Percentiles rank a stretch among this genome's conserved stretches.
phyloP scores from a whole-genome alignment of 345 rosid species.

The Excoecaria agallocha region DNA sequence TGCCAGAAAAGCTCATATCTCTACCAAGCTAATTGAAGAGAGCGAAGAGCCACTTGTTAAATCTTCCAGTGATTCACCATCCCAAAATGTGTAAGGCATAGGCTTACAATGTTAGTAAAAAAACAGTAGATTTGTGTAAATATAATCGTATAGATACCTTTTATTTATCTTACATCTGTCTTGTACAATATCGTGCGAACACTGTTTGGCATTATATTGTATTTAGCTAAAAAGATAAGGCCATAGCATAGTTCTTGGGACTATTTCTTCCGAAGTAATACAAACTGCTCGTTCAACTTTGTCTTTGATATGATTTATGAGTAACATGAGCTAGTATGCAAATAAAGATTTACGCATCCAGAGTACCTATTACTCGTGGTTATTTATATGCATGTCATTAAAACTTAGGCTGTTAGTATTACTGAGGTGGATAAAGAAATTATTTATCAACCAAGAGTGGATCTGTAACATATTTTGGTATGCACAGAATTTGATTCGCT shows the following conservation, averaged over 20 bases:
- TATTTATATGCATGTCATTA: too few relatives aligned
- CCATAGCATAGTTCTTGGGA: not conserved
- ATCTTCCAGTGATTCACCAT: conserved; percentile 29
- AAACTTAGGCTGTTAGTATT: too few relatives aligned
- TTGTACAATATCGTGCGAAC: not conserved
- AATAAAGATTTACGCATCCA: too few relatives aligned
- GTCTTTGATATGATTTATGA: not conserved
- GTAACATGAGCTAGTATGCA: too few relatives aligned
- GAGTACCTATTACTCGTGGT: too few relatives aligned
- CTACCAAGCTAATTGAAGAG: conserved; percentile 36
- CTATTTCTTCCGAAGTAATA: not conserved
- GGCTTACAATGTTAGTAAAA: not conserved
- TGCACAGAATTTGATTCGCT: too few relatives aligned
- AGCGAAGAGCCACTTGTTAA: conserved; percentile 52
- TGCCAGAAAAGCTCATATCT: conserved; percentile 30
- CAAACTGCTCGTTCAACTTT: not conserved
- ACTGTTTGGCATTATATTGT: not conserved
- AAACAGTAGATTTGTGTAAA: not conserved
- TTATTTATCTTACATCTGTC: not conserved
- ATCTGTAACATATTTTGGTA: too few relatives aligned
- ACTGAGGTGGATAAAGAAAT: too few relatives aligned
- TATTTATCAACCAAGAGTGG: too few relatives aligned
- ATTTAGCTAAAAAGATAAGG: not conserved
- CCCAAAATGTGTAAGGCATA: conserved; percentile 43
- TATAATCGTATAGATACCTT: not conserved